A percentile compares a stretch with the other conserved stretches of the same genome.
phyloP scores from a whole-genome alignment of 768 basidiomycete species.

The Boletus rubropictus region DNA sequence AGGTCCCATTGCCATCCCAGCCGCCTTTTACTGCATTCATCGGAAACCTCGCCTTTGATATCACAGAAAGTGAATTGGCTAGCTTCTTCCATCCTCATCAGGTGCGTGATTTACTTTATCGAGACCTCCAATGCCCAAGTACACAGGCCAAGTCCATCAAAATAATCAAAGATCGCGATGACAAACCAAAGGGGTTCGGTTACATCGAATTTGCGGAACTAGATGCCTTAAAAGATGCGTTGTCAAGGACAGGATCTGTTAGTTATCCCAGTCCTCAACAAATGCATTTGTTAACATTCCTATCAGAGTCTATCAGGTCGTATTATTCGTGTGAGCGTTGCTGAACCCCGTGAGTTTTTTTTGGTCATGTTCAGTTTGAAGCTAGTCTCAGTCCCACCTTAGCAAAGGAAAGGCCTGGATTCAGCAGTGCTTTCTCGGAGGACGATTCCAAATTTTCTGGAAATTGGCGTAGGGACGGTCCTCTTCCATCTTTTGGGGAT shows the following conservation, averaged over 20 bases:
- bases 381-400: conserved; percentile 10
- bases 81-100: conserved; percentile 67
- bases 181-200: conserved; percentile 96
- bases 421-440: conserved; percentile 45
- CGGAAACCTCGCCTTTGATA: conserved; percentile 92
- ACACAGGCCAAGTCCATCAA: conserved; percentile 75
- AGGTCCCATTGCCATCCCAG: conserved; percentile 89
- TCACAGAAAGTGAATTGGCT: conserved; percentile 76
- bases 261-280: conserved; percentile 25
- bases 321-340: conserved; percentile 85
- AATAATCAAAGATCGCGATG: conserved; percentile 89
- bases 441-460: conserved; percentile 80
- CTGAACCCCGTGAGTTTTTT: conserved; percentile 79
- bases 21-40: conserved; percentile 97
- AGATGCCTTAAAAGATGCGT: conserved; percentile 79
- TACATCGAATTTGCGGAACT: conserved; percentile 92
- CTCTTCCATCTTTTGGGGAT: conserved; percentile 64
- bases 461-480: conserved; percentile 84
- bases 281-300: neutral
- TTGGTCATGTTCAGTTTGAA: neutral
- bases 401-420: conserved; percentile 74
- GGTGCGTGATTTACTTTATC: conserved; percentile 34
- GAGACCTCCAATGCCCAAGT: neutral
- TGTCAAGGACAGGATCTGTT: conserved; percentile 66
- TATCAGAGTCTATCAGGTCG: conserved; percentile 67